These are phyloP conservation scores for Thermothelomyces thermophilus DNA, from an alignment of 2,329 filamentous ascomycete species.

Conservation along the genomic window DNA sequence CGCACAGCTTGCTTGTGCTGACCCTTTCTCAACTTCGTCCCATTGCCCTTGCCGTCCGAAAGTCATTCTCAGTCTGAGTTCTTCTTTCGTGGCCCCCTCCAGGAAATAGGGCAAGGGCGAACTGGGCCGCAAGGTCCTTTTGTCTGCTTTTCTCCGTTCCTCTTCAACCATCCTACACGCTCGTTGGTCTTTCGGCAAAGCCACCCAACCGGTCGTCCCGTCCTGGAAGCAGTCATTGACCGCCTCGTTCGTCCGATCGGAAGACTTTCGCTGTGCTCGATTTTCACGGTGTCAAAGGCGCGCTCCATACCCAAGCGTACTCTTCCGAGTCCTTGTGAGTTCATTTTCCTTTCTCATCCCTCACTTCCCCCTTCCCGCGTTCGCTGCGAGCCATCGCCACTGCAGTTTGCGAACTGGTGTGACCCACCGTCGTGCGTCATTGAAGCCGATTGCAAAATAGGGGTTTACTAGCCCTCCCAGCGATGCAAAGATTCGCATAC, in stretches of 20 bases:
- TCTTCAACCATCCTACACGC: too few species aligned
- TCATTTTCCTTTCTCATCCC: too few species aligned
- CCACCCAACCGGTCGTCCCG: constrained; percentile 1
- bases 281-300: neutral
- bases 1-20: neutral
- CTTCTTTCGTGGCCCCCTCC: neutral
- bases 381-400: neutral
- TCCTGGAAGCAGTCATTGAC: constrained; percentile 14
- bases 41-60: constrained; percentile 4
- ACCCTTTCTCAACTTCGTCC: neutral
- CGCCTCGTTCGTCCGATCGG: constrained; percentile 3
- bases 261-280: neutral
- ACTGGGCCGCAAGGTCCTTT: constrained; percentile 6
- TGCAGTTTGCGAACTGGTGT: neutral
- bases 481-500: neutral
- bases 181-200: too few species aligned
- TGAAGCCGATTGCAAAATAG: constrained; percentile 1
- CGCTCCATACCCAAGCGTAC: neutral
- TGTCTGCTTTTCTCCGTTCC: neutral
- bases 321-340: neutral
- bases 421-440: neutral
- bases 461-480: neutral
- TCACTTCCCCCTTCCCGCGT: too few species aligned
- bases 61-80: neutral
- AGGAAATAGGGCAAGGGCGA: constrained; percentile 6